Evolutionary conservation across 2,329 filamentous ascomycete genomes (phyloP), one percentile per base, ranked within the genome.

Genomic region (Trichoderma oligosporum): DNA sequence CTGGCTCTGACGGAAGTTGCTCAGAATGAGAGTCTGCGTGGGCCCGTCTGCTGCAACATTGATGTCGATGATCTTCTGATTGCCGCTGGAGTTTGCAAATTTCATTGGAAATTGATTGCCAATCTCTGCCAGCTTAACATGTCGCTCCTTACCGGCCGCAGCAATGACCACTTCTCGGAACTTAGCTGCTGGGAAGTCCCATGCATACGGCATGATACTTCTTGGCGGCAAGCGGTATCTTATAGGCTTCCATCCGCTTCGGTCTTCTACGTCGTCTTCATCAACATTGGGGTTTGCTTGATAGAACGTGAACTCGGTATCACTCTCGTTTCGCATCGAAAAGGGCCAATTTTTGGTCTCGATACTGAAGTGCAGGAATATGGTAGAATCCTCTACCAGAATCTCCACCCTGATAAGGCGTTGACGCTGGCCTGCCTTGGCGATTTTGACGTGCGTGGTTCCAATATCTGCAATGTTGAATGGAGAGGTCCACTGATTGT

Each of bases 161-260:
- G 71, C 64, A 68, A 99, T 84, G 48, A 97, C 85, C 36, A 99
- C 83, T 70, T 97, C 94, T 67, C 94, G 96, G 74, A 90, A 88
- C 74, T 96, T 97, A n/a, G 91, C 92, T 1, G 94, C 93, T 1
- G 94, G 95, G 73, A 96, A 99, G 69, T 99, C 95, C 94, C 94
- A 99, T 1, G 94, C 93, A 67, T 99, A 99, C 0, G 95, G 94
- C 94, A 99, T 99, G 72, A 99, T 97, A 72, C 93, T 97, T 60
- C 94, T 82, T 11, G 93, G 86, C 2, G 95, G 95, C 27, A 99
- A 78, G 29, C 93, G 87, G 73, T 99, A 99, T 53, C 91, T 82
- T 61, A 99, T 90, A 2, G 91, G 92, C 62, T 89, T 88, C 90
- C 94, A 99, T 4, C 91, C 90, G 53, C 89, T 92, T 57, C 86